Conservation (phyloP, 129 eudicot genomes). For the Arctium minus region DNA sequence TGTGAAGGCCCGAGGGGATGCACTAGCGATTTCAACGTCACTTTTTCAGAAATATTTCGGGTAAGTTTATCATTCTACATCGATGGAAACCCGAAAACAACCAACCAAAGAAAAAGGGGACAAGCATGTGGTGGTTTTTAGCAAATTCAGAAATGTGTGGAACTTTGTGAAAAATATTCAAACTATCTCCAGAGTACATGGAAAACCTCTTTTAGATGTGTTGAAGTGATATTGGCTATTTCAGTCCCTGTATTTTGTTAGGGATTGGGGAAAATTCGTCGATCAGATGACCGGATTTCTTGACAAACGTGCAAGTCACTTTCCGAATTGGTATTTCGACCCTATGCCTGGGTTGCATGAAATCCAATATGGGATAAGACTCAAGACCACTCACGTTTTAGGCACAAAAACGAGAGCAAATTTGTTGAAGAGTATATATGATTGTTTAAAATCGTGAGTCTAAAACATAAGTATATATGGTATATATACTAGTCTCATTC, state of each 20-base stretch:
- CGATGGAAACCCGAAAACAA: not conserved
- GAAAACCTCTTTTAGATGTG: not conserved
- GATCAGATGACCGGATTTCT: too few species aligned
- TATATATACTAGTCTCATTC: too few species aligned
- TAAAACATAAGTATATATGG: too few species aligned
- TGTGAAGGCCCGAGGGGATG: conserved; percentile 73
- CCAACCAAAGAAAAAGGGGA: not conserved
- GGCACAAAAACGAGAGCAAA: too few species aligned
- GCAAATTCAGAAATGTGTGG: conserved; percentile 2
- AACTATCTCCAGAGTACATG: not conserved
- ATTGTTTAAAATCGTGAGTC: too few species aligned
- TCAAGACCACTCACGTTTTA: too few species aligned
- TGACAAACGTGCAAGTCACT: too few species aligned
- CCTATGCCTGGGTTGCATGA: too few species aligned
- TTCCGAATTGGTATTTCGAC: too few species aligned
- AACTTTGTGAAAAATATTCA: not conserved
- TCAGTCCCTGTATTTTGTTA: conserved; percentile 4
- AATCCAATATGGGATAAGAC: too few species aligned
- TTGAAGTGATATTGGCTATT: not conserved
- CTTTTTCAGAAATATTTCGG: conserved; percentile 56
- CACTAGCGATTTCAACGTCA: conserved; percentile 53
- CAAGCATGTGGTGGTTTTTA: conserved; percentile 10
- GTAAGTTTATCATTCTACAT: not conserved
- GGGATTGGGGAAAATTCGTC: too few species aligned
- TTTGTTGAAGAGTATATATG: too few species aligned